Evolutionary conservation across 306 rosid species (phyloP).

Genomic region (Prunus mongolica): DNA sequence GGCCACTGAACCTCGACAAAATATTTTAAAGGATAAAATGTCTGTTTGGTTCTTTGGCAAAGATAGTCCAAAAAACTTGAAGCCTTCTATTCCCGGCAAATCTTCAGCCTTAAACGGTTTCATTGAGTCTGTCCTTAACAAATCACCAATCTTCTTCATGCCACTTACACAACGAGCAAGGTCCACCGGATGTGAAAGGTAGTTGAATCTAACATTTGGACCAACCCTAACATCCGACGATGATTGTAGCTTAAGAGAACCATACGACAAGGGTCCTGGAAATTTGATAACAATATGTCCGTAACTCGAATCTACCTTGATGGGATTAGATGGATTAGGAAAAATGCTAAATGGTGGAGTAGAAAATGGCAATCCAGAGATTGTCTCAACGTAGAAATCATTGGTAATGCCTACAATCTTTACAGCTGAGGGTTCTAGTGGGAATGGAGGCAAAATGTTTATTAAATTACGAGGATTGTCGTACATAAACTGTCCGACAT

Average conservation of each 20-base stretch:
- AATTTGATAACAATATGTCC: neutral
- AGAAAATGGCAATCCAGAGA: neutral
- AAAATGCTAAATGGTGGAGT: neutral
- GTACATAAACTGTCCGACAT: constrained; percentile 17
- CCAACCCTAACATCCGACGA: neutral
- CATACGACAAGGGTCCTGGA: neutral
- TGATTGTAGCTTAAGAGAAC: neutral
- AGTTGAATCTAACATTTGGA: constrained; percentile 14
- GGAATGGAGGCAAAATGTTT: neutral
- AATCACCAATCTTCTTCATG: constrained; percentile 7
- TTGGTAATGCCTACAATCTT: constrained; percentile 4
- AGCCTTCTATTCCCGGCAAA: neutral
- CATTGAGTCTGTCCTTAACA: neutral
- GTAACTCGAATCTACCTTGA: neutral
- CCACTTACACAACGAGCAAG: constrained; percentile 16
- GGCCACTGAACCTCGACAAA: constrained; percentile 10
- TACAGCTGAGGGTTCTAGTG: neutral
- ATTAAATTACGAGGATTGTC: constrained; percentile 30
- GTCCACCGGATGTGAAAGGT: neutral
- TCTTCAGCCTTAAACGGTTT: neutral
- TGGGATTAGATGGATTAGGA: neutral
- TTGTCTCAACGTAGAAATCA: neutral
- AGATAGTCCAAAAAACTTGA: neutral
- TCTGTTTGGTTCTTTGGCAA: constrained; percentile 2
- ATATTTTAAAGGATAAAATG: neutral